Evolutionary conservation across 2,329 filamentous ascomycete genomes (phyloP).

Genomic region (Tolypocladium pustulatum): DNA sequence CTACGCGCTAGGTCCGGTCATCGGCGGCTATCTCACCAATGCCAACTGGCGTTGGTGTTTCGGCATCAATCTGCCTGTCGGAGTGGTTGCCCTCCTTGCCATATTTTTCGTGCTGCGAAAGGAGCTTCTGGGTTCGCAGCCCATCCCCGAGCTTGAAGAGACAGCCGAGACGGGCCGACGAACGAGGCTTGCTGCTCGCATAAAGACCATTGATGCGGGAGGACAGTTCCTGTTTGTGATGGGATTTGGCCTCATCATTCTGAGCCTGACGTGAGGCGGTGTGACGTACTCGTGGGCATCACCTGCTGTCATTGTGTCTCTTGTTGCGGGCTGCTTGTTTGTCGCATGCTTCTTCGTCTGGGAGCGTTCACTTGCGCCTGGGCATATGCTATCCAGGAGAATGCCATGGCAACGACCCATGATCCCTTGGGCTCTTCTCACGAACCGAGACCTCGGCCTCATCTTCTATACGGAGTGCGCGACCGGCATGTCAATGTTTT

Average conservation of each 20-base stretch:
- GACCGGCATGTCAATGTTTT: constrained; percentile 44
- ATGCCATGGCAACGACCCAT: constrained; percentile 49
- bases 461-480: constrained; percentile 52
- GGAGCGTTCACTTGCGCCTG: constrained; percentile 44
- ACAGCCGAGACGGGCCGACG: constrained; percentile 20
- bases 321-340: constrained; percentile 33
- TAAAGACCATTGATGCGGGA: constrained; percentile 44
- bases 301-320: constrained; percentile 35
- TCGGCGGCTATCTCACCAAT: constrained; percentile 47
- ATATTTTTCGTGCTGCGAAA: constrained; percentile 46
- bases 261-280: constrained; percentile 47
- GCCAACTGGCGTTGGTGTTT: constrained; percentile 58
- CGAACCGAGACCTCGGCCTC: constrained; percentile 46
- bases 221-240: constrained; percentile 47
- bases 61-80: constrained; percentile 50
- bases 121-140: constrained; percentile 44
- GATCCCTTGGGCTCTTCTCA: constrained; percentile 51
- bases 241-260: constrained; percentile 41
- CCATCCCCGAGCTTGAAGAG: constrained; percentile 33
- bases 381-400: constrained; percentile 30
- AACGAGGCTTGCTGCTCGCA: constrained; percentile 28
- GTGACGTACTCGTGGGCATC: constrained; percentile 41
- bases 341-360: constrained; percentile 34
- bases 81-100: constrained; percentile 37
- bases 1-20: constrained; percentile 50